phyloP scores from a whole-genome alignment of 108 stramenopile genomes.

The Aurantiochytrium sp. region DNA sequence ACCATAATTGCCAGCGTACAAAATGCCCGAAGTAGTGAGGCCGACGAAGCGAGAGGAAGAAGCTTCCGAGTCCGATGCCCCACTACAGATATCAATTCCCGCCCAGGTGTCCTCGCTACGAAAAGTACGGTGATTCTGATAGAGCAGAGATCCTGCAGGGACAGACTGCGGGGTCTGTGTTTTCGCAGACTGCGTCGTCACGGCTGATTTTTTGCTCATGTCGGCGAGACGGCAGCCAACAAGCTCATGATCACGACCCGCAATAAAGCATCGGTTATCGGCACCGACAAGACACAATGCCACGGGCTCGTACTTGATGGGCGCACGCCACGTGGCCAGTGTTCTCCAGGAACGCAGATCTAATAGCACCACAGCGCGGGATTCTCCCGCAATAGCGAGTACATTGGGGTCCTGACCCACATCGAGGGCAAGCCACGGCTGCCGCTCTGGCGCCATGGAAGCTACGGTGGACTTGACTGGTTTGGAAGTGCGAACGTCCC shows the following conservation, averaged over 20 bases:
- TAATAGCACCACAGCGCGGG: not conserved
- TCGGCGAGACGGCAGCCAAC: not conserved
- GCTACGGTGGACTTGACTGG: not conserved
- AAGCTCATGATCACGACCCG: not conserved
- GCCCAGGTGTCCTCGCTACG: conserved; percentile 5
- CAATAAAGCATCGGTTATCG: not conserved
- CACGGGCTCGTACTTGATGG: conserved; percentile 11
- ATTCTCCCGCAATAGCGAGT: not conserved
- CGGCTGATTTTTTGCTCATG: not conserved
- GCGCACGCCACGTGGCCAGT: not conserved
- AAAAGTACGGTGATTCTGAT: conserved; percentile 10
- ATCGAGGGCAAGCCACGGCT: not conserved
- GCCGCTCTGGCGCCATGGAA: not conserved
- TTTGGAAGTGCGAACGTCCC: not conserved
- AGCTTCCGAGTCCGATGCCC: not conserved
- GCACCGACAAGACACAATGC: not conserved
- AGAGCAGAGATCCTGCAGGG: not conserved
- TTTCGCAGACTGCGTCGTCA: not conserved
- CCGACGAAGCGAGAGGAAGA: not conserved
- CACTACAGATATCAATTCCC: not conserved
- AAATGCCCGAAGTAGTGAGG: not conserved
- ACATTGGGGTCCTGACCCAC: not conserved
- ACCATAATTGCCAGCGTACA: not conserved
- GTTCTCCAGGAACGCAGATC: not conserved
- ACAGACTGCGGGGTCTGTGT: not conserved